Percentiles rank a stretch among this genome's conserved stretches.
Evolutionary conservation across 306 rosid genomes (phyloP).

Genomic region (Inga leiocalycina): DNA sequence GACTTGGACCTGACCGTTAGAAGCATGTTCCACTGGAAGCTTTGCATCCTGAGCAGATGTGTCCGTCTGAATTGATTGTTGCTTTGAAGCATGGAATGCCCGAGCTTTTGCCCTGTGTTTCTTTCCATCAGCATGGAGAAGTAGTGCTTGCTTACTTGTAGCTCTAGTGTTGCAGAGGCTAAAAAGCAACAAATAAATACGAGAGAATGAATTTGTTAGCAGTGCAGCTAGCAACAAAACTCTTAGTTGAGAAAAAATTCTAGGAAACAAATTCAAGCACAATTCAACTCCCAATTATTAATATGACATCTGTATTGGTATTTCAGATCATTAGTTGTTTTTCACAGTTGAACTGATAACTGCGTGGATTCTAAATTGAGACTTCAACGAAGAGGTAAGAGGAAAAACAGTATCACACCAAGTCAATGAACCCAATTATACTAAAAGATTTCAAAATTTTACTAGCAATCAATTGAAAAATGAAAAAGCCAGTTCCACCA

Average conservation of each 20-base stretch:
- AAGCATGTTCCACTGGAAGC: slow-evolving; percentile 38
- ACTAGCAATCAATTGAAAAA: neutral
- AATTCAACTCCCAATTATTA: slow-evolving; percentile 1
- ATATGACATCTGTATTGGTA: neutral
- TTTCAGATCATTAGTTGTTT: slow-evolving; percentile 2
- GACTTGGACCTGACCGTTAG: slow-evolving; percentile 33
- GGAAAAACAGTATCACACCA: neutral
- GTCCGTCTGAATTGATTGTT: slow-evolving; percentile 47
- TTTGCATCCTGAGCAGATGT: slow-evolving; percentile 47
- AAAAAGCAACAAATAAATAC: slow-evolving; percentile 35
- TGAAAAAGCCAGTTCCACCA: neutral
- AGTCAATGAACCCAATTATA: slow-evolving; percentile 15
- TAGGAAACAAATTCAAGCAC: neutral
- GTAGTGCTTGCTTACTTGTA: slow-evolving; percentile 84
- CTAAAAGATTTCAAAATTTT: slow-evolving; percentile 11
- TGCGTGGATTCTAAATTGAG: neutral
- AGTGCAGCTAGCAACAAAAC: slow-evolving; percentile 8
- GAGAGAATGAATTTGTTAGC: slow-evolving; percentile 14
- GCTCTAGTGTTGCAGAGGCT: slow-evolving; percentile 88
- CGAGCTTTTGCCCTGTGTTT: slow-evolving; percentile 90
- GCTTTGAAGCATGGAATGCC: slow-evolving; percentile 67
- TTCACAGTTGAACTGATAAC: neutral
- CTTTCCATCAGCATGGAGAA: slow-evolving; percentile 98
- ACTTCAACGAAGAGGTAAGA: neutral
- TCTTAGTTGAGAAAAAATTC: neutral